Conservation (phyloP, 176 grass and related monocot species). For the Avena atlantica region DNA sequence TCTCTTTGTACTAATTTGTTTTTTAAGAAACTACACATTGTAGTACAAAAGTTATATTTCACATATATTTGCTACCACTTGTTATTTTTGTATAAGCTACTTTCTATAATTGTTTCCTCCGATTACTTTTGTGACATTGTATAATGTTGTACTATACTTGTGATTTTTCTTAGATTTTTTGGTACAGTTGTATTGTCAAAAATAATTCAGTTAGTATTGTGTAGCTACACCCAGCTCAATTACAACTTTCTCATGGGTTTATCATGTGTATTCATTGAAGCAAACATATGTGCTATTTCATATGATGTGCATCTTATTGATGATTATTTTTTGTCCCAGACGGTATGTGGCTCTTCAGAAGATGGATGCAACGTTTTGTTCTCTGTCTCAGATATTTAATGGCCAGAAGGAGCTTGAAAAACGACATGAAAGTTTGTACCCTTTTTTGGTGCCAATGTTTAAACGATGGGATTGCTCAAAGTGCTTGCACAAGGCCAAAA, state of each 20-base stretch:
- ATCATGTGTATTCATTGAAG: constrained; percentile 28
- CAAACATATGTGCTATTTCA: constrained; percentile 34
- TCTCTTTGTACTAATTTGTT: neutral
- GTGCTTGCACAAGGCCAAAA: constrained; percentile 53
- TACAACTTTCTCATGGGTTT: neutral
- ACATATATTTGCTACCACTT: neutral
- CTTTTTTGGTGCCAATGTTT: constrained; percentile 54
- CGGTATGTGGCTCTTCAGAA: constrained; percentile 65
- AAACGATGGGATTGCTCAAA: constrained; percentile 68
- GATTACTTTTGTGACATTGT: neutral
- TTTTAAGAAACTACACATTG: neutral
- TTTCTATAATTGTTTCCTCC: no score
- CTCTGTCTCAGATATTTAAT: constrained; percentile 51
- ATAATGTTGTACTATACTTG: neutral
- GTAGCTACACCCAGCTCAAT: neutral
- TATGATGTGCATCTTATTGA: constrained; percentile 25
- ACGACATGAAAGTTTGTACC: neutral
- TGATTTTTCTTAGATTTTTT: neutral
- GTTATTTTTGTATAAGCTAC: neutral
- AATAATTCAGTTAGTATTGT: neutral
- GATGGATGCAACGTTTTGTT: constrained; percentile 52
- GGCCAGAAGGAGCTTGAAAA: constrained; percentile 38
- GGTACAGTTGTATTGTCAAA: neutral
- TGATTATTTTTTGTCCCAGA: constrained; percentile 52
- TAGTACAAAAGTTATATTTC: neutral